phyloP scores from a whole-genome alignment of 1,284 basidiomycete species.

The Taiwanofungus camphoratus region DNA sequence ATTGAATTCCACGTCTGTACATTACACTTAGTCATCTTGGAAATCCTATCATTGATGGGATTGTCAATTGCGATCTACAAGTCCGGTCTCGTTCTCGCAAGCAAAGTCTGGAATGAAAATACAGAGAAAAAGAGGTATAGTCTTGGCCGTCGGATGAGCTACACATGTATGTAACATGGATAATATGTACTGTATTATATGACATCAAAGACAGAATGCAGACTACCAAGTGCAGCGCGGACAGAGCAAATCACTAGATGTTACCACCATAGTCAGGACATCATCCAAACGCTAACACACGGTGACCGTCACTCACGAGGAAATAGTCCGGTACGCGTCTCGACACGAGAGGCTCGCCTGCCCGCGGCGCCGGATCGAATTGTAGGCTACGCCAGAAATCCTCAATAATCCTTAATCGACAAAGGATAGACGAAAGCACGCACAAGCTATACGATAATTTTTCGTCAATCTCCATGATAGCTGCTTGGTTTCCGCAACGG shows the following conservation, averaged over 20 bases:
- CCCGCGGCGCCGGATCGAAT: constrained; percentile 98
- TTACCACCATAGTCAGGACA: constrained; percentile 1
- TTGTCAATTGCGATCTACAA: constrained; percentile 2
- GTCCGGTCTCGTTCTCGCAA: neutral
- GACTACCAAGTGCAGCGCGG: constrained; percentile 10
- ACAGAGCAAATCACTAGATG: constrained; percentile 20
- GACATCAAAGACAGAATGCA: constrained; percentile 16
- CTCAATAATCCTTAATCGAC: neutral
- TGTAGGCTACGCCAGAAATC: constrained; percentile 69
- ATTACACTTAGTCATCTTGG: neutral
- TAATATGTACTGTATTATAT: constrained; percentile 29
- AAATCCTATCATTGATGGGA: neutral
- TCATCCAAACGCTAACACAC: neutral
- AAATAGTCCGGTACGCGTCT: constrained; percentile 98
- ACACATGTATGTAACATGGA: constrained; percentile 25
- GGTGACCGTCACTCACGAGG: constrained; percentile 63
- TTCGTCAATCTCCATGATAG: constrained; percentile 99
- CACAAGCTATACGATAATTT: constrained; percentile 93
- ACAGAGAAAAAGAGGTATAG: constrained; percentile 18
- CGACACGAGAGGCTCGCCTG: constrained; percentile 96
- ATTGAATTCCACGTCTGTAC: neutral
- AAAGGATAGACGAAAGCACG: constrained; percentile 27
- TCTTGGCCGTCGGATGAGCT: constrained; percentile 23
- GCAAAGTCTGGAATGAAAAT: constrained; percentile 2
- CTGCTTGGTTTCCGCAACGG: constrained; percentile 98